Base-by-base conservation (phyloP, 116 monocot species). In the Phalaenopsis hybrid region DNA sequence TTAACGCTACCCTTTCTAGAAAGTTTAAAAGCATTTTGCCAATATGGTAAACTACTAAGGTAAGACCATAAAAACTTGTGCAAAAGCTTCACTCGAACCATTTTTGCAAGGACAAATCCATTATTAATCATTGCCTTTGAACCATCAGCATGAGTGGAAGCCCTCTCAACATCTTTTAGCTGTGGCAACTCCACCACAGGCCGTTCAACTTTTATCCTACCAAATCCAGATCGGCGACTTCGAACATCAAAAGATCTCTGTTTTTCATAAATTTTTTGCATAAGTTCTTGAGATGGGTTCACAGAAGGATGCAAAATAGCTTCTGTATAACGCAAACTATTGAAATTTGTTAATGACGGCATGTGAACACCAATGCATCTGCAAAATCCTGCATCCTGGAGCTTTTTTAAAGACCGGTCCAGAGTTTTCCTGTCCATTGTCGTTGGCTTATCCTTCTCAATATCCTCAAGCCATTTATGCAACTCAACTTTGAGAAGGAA, bases 271-370 rank as follows among this genome's bases (percentile, higher is more conserved):
- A 98, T 89, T 77, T 90, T 80, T 50, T 81, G 88, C 43, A 90
- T 46, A 73, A 95, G 79, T 57, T 90, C 92, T 44, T 86, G 49
- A 50, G 91, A 90, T 33, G 89, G 57, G 52, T 57, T 83, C 52
- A 92, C 80, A 63, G 93, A 94, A 79, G 92, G 88, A 57, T 95
- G 95, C 80, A 98, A 81, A 79, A 98, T 82, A 44, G 95, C 95
- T 17, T 83, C 89, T 57, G 83, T 82, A 58, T 75, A 57, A 52
- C 89, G 91, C 57, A 57, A 88, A 61, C 85, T 84, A 20, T 74
- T 82, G 67, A 79, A 93, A 72, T 92, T 90, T 76, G 88, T 86
- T 31, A 87, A 76, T 48, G 81, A 84, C 59, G 98, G 98, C 43
- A 98, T 85, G 15, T 82, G 86, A 61, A 98, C 89, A 81, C 86